Conservation (phyloP, 345 rosid species). For the Salix exigua region DNA sequence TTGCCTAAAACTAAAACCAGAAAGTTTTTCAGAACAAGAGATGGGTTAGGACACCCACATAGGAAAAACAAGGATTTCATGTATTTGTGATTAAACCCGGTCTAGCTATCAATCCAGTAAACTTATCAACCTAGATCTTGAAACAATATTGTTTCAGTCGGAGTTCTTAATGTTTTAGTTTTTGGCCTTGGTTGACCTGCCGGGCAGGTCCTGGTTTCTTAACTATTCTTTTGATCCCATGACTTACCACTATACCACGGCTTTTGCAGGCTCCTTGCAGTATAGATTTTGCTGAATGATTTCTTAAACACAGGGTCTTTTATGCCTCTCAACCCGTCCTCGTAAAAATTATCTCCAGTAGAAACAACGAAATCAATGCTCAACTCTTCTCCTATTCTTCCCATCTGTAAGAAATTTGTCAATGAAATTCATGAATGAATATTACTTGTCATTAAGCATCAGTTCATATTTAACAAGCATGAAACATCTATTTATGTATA, state of each 20-base stretch:
- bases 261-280: constrained; percentile 16
- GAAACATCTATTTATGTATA: neutral
- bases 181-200: no score
- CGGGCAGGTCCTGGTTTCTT: no score
- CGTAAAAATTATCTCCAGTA: constrained; percentile 18
- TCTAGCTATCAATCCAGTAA: no score
- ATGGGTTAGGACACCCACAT: neutral
- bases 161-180: no score
- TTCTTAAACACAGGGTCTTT: constrained; percentile 12
- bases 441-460: no score
- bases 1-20: constrained; percentile 17
- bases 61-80: no score
- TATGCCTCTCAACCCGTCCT: constrained; percentile 2
- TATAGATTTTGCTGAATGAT: constrained; percentile 12
- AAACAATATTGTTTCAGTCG: no score
- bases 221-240: no score
- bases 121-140: no score
- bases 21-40: neutral
- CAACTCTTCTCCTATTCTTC: constrained; percentile 6
- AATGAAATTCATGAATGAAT: no score
- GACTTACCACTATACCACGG: constrained; percentile 15
- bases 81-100: no score
- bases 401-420: constrained; percentile 10
- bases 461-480: neutral
- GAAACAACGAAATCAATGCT: constrained; percentile 12